Conservation (phyloP, 331 rosid genomes). For the Rosa hybrid region DNA sequence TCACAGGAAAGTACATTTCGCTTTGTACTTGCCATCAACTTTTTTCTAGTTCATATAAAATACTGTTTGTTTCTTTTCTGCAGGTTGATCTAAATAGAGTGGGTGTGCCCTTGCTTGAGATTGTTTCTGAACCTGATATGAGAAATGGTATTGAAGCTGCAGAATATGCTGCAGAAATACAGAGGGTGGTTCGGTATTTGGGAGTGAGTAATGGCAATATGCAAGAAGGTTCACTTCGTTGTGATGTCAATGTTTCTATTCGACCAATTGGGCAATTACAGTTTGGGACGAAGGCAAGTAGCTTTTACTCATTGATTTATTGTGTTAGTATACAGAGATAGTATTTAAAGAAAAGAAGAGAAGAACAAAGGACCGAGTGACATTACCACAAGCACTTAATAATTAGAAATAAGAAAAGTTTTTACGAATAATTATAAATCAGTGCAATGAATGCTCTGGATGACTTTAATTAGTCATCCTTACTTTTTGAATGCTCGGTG, state of each 20-base stretch:
- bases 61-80: constrained; percentile 24
- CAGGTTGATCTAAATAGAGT: constrained; percentile 98
- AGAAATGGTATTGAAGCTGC: constrained; percentile 96
- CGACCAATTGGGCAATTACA: constrained; percentile 78
- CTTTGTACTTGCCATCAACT: constrained; percentile 4
- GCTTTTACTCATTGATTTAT: constrained; percentile 3
- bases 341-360: not conserved
- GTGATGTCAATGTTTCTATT: constrained; percentile 88
- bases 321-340: not conserved
- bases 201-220: constrained; percentile 95
- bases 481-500: not conserved
- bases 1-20: constrained; percentile 58
- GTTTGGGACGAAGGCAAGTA: constrained; percentile 79
- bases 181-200: constrained; percentile 87
- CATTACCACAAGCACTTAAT: not conserved
- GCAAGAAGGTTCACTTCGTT: constrained; percentile 98
- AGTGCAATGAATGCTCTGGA: not conserved
- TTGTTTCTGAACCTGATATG: constrained; percentile 98
- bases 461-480: not conserved
- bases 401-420: not conserved
- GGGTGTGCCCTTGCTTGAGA: constrained; percentile 96
- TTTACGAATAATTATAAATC: not conserved
- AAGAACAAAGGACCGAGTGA: not conserved
- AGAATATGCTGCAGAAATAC: constrained; percentile 91
- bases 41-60: not conserved